A percentile compares a stretch with the other conserved stretches of the same genome.
These are phyloP conservation scores for Hypomyces rosellus DNA, from an alignment of 2,329 filamentous ascomycete genomes.

Conservation along the genomic window DNA sequence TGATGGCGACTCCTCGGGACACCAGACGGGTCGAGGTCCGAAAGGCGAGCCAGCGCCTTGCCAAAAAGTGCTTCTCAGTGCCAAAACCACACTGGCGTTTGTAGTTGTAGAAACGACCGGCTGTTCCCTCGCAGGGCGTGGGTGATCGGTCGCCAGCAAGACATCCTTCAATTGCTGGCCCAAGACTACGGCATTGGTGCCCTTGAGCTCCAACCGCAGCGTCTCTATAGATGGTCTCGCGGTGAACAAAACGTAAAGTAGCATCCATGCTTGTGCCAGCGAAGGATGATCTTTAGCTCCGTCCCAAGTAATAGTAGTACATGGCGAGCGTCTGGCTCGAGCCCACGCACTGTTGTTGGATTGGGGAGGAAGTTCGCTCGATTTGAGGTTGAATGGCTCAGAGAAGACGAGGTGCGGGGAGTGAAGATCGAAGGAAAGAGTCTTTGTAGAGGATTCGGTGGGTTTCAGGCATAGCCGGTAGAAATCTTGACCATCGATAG, in stretches of 20 bases:
- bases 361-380: slow-evolving; percentile 40
- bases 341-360: slow-evolving; percentile 53
- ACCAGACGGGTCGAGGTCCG: slow-evolving; percentile 58
- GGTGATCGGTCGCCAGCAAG: slow-evolving; percentile 44
- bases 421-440: slow-evolving; percentile 24
- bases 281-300: slow-evolving; percentile 31
- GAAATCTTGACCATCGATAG: slow-evolving; percentile 14
- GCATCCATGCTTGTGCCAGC: slow-evolving; percentile 46
- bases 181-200: slow-evolving; percentile 29
- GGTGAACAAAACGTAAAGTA: slow-evolving; percentile 47
- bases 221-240: slow-evolving; percentile 42
- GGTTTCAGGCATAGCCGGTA: slow-evolving; percentile 31
- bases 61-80: slow-evolving; percentile 57
- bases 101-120: slow-evolving; percentile 15
- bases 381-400: slow-evolving; percentile 41
- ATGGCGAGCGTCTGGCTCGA: slow-evolving; percentile 47
- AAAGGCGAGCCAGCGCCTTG: slow-evolving; percentile 64
- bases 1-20: slow-evolving; percentile 37
- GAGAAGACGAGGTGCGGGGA: slow-evolving; percentile 36
- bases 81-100: slow-evolving; percentile 31
- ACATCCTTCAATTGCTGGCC: slow-evolving; percentile 39
- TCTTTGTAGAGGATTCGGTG: slow-evolving; percentile 19
- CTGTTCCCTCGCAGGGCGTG: slow-evolving; percentile 29
- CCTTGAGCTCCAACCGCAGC: slow-evolving; percentile 41
- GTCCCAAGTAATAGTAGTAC: slow-evolving; percentile 40